Conservation (phyloP, 169 alveolate genomes). For the Pseudocohnilembus persalinus region DNA sequence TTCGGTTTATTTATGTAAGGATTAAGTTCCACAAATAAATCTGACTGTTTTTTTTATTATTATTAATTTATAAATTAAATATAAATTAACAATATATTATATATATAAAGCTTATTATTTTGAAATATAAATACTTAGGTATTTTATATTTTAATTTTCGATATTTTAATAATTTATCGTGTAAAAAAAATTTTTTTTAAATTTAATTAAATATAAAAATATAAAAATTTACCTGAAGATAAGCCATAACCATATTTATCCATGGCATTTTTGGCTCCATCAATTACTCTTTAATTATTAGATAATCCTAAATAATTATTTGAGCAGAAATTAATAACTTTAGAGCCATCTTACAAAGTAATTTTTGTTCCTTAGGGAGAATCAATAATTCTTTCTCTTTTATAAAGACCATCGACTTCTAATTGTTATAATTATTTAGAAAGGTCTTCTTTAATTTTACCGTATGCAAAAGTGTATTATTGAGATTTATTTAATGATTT, state of each 20-base stretch:
- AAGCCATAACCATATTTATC: slow-evolving; percentile 65
- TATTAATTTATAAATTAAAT: too few relatives aligned
- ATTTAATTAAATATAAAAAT: too few relatives aligned
- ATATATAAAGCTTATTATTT: too few relatives aligned
- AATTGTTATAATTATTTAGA: slow-evolving; percentile 12
- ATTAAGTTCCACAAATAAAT: slow-evolving; percentile 66
- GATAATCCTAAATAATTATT: slow-evolving; percentile 68
- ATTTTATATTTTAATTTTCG: too few relatives aligned
- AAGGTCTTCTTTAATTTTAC: neutral
- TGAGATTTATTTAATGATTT: neutral
- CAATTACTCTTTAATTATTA: slow-evolving; percentile 28
- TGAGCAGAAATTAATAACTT: slow-evolving; percentile 67
- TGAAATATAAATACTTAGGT: too few relatives aligned
- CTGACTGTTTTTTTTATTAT: slow-evolving; percentile 27
- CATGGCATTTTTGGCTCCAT: slow-evolving; percentile 49
- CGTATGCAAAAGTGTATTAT: neutral
- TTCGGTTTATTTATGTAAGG: slow-evolving; percentile 59
- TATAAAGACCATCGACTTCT: slow-evolving; percentile 52
- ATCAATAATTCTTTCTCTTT: slow-evolving; percentile 47
- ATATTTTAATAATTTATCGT: too few relatives aligned
- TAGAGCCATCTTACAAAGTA: slow-evolving; percentile 20
- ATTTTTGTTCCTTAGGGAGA: slow-evolving; percentile 31
- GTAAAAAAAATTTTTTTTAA: too few relatives aligned
- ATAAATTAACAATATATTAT: too few relatives aligned
- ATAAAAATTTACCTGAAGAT: slow-evolving; percentile 5